These are phyloP conservation scores for Lepidium campestre DNA, from an alignment of 441 rosid genomes.

Conservation along the genomic window DNA sequence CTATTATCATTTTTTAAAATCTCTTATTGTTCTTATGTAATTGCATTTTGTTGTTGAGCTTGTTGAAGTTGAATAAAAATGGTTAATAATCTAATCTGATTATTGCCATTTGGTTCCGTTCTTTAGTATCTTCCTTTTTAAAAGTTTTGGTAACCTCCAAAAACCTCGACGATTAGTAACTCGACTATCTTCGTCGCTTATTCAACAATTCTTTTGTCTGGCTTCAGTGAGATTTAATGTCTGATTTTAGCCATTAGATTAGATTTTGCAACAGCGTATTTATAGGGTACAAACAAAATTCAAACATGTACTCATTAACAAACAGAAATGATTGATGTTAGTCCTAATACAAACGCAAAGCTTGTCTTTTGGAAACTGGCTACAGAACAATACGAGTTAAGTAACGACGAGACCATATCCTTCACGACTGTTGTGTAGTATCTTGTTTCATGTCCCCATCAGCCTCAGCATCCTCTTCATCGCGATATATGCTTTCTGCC, in stretches of 20 bases:
- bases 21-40: not conserved
- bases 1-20: constrained; percentile 7
- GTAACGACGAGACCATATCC: not conserved
- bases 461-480: constrained; percentile 36
- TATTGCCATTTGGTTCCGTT: constrained; percentile 1
- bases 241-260: not conserved
- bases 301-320: not conserved
- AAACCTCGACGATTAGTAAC: not conserved
- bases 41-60: not conserved
- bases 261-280: not conserved
- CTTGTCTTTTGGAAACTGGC: not conserved
- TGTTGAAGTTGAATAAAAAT: not conserved
- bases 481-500: constrained; percentile 76
- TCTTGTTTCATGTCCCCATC: constrained; percentile 10
- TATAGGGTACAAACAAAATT: not conserved
- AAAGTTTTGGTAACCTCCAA: not conserved
- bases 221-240: not conserved
- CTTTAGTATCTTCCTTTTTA: not conserved
- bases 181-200: not conserved
- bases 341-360: not conserved
- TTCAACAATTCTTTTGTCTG: not conserved
- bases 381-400: not conserved
- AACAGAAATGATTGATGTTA: not conserved
- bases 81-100: constrained; percentile 13
- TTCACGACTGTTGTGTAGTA: not conserved